Evolutionary conservation across 345 rosid genomes (phyloP).

Genomic region (Salix koriyanagi): DNA sequence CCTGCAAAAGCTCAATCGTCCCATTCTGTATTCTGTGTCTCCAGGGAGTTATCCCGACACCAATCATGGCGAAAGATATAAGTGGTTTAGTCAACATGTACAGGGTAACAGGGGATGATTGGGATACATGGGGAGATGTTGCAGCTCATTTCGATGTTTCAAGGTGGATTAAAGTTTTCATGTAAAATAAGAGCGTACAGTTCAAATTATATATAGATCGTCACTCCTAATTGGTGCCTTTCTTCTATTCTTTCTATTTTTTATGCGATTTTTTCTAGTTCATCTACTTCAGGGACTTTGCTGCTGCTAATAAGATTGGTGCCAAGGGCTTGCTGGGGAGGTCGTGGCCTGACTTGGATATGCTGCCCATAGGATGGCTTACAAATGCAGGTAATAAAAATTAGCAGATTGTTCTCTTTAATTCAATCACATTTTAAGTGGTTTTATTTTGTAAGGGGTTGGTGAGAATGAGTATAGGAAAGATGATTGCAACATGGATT

Average conservation of each 20-base stretch:
- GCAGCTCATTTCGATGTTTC: conserved; percentile 71
- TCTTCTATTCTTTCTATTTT: not conserved
- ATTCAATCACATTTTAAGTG: not conserved
- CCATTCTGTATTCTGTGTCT: conserved; percentile 77
- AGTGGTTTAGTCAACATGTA: conserved; percentile 71
- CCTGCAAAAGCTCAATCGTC: conserved; percentile 58
- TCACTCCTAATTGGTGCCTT: not conserved
- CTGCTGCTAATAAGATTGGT: conserved; percentile 64
- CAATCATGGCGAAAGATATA: conserved; percentile 68
- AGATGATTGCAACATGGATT: no score
- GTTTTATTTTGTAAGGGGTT: not conserved
- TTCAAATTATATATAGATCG: conserved; percentile 4
- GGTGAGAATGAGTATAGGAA: not conserved
- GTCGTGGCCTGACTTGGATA: conserved; percentile 93
- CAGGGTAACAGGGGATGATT: conserved; percentile 83
- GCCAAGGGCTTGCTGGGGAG: conserved; percentile 56
- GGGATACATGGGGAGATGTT: conserved; percentile 90
- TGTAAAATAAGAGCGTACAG: not conserved
- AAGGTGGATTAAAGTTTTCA: conserved; percentile 42
- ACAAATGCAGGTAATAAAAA: conserved; percentile 60
- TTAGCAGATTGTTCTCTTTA: conserved; percentile 4
- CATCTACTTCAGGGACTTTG: conserved; percentile 50
- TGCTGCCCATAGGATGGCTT: conserved; percentile 93
- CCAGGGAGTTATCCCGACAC: conserved; percentile 84
- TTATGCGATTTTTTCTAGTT: conserved; percentile 7